A percentile compares a stretch with the other conserved stretches of the same genome.
These are phyloP conservation scores for Lipomyces mesembrius DNA, from an alignment of 805 yeast species.

Conservation along the genomic window DNA sequence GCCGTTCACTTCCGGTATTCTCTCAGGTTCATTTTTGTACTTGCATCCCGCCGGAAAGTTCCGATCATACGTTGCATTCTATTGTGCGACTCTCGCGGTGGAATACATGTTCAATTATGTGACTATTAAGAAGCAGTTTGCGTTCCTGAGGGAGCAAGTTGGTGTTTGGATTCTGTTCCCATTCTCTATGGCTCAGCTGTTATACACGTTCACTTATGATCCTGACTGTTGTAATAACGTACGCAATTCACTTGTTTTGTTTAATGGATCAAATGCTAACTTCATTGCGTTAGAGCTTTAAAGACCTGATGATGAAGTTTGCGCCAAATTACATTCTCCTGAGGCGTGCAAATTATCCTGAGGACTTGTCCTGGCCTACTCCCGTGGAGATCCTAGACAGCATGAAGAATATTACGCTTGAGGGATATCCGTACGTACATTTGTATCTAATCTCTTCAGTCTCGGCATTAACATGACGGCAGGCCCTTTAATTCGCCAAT, in stretches of 20 bases:
- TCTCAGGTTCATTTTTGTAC: slow-evolving; percentile 40
- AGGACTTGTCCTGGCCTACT: slow-evolving; percentile 45
- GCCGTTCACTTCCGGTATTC: slow-evolving; percentile 37
- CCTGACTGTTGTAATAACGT: slow-evolving; percentile 46
- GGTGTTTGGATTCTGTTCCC: slow-evolving; percentile 52
- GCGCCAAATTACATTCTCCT: slow-evolving; percentile 44
- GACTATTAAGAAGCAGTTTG: slow-evolving; percentile 45
- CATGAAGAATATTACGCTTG: slow-evolving; percentile 43
- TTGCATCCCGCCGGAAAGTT: slow-evolving; percentile 41
- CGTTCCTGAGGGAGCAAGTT: slow-evolving; percentile 46
- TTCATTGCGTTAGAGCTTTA: slow-evolving; percentile 35
- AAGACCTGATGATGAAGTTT: slow-evolving; percentile 41
- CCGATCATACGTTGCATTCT: slow-evolving; percentile 45
- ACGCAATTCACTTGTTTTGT: not conserved
- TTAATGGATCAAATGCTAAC: not conserved
- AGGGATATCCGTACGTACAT: slow-evolving; percentile 45
- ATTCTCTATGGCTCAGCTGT: slow-evolving; percentile 48
- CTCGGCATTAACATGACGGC: not conserved
- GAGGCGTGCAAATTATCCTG: slow-evolving; percentile 43
- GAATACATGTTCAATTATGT: slow-evolving; percentile 47
- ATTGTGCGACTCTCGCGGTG: slow-evolving; percentile 43
- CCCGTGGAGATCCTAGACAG: slow-evolving; percentile 43
- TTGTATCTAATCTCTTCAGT: slow-evolving; percentile 4
- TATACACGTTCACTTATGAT: slow-evolving; percentile 45
- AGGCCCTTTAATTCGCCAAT: slow-evolving; percentile 39